Base-by-base conservation (phyloP, 2,329 filamentous ascomycete species). In the Xylaria arbuscula region DNA sequence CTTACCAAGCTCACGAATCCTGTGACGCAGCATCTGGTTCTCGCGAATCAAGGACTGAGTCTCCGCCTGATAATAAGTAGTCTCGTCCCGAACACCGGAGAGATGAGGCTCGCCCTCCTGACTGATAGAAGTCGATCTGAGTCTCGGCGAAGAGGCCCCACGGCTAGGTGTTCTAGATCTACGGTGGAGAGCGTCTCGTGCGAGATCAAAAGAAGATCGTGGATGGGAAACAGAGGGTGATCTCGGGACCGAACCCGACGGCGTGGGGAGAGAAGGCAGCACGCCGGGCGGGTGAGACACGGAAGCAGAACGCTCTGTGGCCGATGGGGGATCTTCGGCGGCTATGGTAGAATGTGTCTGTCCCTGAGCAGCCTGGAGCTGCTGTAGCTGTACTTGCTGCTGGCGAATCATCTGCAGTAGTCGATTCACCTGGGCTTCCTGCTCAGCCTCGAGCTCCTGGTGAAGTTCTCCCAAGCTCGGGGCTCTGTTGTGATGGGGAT, bases 11-110 rank as follows among this genome's bases (percentile, higher is more conserved):
- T 94, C 92, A 42, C 90, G 85, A 67, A 94, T 92, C 57, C 92
- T 86, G 77, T 90, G 86, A 69, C 90, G 89, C 60, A 95, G 82
- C 92, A 95, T 94, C 80, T 94, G 92, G 73, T 94, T 95, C 81
- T 94, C 92, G 32, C 92, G 85, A 24, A 89, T 87, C 74, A 95
- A 80, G 81, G 89, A 93, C 80, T 93, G 91, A 1, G 92, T 93
- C 80, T 95, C 92, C 4, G 92, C 92, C 78, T 94, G 92, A 75
- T 94, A 94, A 78, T 93, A 94, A 0, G 90, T 90, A 71, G 87
- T 90, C 77, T 94, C 92, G 74, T 94, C 92, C 19, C 92, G 84
- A 8, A 87, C 87, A n/a, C 86, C 87, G 1, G 91, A 83, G 56
- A 86, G 80, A 81, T 86, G 88, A 36, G 77, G 73, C 60, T 93